Conservation (phyloP, 1,139 yeast species). For the Tardiomyces depauwii region DNA sequence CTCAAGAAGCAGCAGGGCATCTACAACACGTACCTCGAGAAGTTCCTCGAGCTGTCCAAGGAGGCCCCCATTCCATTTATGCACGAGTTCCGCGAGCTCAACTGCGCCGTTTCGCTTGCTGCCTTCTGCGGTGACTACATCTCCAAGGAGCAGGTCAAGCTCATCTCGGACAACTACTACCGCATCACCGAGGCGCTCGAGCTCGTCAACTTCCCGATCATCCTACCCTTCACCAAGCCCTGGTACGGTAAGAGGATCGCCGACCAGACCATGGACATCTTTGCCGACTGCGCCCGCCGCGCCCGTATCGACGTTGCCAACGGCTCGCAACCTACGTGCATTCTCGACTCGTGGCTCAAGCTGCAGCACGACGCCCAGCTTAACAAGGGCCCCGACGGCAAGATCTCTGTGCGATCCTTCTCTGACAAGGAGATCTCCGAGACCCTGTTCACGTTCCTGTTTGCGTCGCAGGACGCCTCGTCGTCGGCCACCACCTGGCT, state of each 20-base stretch:
- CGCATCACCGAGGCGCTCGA: slow-evolving; percentile 91
- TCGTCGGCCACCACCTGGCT: slow-evolving; percentile 98
- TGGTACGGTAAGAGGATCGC: slow-evolving; percentile 96
- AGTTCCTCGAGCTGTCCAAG: slow-evolving; percentile 39
- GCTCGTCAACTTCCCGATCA: slow-evolving; percentile 93
- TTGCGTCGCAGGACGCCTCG: slow-evolving; percentile 97
- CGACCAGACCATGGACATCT: slow-evolving; percentile 85
- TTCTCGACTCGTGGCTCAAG: slow-evolving; percentile 90
- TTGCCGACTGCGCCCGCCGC: slow-evolving; percentile 76
- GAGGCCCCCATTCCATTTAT: slow-evolving; percentile 61
- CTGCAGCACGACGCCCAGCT: slow-evolving; percentile 69
- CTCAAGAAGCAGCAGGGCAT: slow-evolving; percentile 74
- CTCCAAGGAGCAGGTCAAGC: slow-evolving; percentile 76
- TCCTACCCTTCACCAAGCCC: slow-evolving; percentile 88
- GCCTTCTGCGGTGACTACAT: slow-evolving; percentile 95
- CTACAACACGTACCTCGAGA: slow-evolving; percentile 69
- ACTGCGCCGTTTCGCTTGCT: slow-evolving; percentile 86
- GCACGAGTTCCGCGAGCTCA: slow-evolving; percentile 88
- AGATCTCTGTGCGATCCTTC: slow-evolving; percentile 57
- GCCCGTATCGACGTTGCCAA: slow-evolving; percentile 69
- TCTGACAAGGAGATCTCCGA: slow-evolving; percentile 87
- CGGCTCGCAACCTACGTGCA: slow-evolving; percentile 77
- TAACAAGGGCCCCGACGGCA: slow-evolving; percentile 30
- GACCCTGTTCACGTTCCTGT: slow-evolving; percentile 88
- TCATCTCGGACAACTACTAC: slow-evolving; percentile 85